These are phyloP conservation scores for Pythium insidiosum DNA, from an alignment of 352 stramenopile species.

Conservation along the genomic window DNA sequence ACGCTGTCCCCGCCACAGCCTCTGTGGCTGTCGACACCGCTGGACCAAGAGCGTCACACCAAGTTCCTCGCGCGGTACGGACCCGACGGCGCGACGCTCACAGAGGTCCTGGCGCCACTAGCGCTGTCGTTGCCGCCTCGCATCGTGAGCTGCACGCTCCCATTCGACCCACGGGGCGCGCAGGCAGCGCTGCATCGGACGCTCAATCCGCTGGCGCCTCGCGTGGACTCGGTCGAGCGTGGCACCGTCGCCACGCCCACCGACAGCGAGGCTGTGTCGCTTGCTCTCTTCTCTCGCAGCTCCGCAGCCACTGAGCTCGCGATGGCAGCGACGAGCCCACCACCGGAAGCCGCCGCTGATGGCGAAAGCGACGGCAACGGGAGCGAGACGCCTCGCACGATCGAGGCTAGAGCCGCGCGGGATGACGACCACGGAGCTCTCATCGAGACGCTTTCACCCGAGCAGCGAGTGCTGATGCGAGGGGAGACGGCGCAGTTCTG, in stretches of 20 bases:
- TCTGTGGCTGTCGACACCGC: background rate
- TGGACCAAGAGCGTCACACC: background rate
- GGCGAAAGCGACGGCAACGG: background rate
- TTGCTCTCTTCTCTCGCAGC: background rate
- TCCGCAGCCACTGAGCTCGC: background rate
- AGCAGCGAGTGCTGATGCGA: constrained; percentile 10
- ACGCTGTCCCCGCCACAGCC: too few relatives aligned
- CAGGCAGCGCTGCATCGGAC: constrained; percentile 20
- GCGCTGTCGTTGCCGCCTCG: too few relatives aligned
- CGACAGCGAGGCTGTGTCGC: constrained; percentile 16
- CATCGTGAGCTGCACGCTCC: too few relatives aligned
- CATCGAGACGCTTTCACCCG: too few relatives aligned
- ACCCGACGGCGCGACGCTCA: background rate
- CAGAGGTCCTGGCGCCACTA: background rate
- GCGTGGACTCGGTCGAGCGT: constrained; percentile 31
- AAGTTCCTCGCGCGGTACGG: background rate
- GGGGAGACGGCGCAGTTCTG: constrained; percentile 57
- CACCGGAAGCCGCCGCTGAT: too few relatives aligned
- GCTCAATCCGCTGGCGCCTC: constrained; percentile 31
- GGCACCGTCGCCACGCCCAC: constrained; percentile 19
- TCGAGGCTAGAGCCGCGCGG: too few relatives aligned
- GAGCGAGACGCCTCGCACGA: background rate
- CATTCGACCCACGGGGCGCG: background rate
- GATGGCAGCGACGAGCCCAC: background rate
- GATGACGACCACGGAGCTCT: too few relatives aligned